Base-by-base conservation (phyloP, 495 filamentous ascomycete species). In the Tuber umbilicatum region DNA sequence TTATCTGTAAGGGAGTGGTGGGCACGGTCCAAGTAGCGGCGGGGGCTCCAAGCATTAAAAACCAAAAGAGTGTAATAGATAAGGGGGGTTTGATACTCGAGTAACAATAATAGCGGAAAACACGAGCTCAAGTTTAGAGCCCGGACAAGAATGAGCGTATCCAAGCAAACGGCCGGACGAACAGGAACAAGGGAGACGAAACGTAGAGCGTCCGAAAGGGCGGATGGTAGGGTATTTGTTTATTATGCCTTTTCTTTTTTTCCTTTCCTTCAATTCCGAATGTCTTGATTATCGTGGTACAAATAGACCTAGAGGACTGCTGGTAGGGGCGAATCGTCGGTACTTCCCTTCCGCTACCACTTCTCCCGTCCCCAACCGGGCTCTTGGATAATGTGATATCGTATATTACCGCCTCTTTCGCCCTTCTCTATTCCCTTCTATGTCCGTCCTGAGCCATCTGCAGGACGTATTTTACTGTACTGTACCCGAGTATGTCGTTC, bases 371-470 rank as follows among this genome's bases (percentile, higher is more conserved):
- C 27, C 14, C 27, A 64, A 64, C 35, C 27, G 35, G 27, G 17
- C 14, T 35, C 27, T 35, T 64, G 55, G 27, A 35, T n/a, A n/a
- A n/a, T 73, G 27, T 55, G 67, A 73, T 72, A 73, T 60, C 7
- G 31, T 64, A 35, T 73, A 69, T 73, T 38, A 23, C 55, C 38
- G 55, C 55, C 38, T 38, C 42, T 73, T 40, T 27, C 23, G 2
- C 17, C 38, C 16, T 68, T 40, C 14, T 45, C 1, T 60, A 5
- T 31, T 42, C n/a, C 19, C 39, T 23, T 27, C 70, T n/a, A 17
- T 14, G 27, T 31, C 27, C 35, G 23, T 31, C 41, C 72, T 41
- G 23, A 21, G 72, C 31, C 68, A 38, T 68, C 60, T 43, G 41
- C 27, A 67, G 31, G 19, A 70, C 19, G 31, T 21, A 72, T 72